Percentiles rank a stretch among this genome's conserved stretches.
Evolutionary conservation across 2,329 filamentous ascomycete species (phyloP).

Genomic region (Stagonosporopsis tanaceti): DNA sequence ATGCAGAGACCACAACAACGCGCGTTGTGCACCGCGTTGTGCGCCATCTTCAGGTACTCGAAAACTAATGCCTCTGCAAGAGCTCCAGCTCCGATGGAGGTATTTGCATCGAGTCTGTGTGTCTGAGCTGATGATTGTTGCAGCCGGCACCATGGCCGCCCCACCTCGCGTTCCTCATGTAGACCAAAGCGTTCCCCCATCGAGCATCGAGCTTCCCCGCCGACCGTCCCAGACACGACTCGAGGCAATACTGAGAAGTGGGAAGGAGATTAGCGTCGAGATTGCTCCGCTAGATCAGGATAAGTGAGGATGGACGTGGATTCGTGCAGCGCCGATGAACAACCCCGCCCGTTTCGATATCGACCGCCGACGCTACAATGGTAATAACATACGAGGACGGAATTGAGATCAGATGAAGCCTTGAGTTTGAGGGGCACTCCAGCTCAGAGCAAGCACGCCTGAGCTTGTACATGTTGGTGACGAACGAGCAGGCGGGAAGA

Average conservation of each 20-base stretch:
- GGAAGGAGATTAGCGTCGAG: slow-evolving; percentile 5
- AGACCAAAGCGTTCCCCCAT: not conserved
- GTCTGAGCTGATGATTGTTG: not conserved
- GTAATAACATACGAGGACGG: not conserved
- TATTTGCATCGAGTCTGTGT: not conserved
- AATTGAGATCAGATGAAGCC: not conserved
- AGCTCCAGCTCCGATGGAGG: not conserved
- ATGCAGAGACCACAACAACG: not conserved
- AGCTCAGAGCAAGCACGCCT: not conserved
- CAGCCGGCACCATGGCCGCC: not conserved
- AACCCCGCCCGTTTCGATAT: not conserved
- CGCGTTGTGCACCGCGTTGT: not conserved
- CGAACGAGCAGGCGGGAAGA: not conserved
- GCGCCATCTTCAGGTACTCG: not conserved
- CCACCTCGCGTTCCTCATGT: not conserved
- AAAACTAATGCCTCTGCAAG: not conserved
- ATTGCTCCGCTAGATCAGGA: slow-evolving; percentile 7
- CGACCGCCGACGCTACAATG: not conserved
- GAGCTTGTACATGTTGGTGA: not conserved
- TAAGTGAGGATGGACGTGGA: slow-evolving; percentile 1
- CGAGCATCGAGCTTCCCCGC: not conserved
- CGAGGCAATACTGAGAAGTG: not conserved
- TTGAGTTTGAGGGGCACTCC: not conserved
- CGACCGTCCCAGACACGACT: not conserved
- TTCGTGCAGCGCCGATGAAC: not conserved